Evolutionary conservation across 1,284 basidiomycete genomes (phyloP), one percentile per base, ranked within the genome.

Genomic region (Rhizopogon hawkerae): DNA sequence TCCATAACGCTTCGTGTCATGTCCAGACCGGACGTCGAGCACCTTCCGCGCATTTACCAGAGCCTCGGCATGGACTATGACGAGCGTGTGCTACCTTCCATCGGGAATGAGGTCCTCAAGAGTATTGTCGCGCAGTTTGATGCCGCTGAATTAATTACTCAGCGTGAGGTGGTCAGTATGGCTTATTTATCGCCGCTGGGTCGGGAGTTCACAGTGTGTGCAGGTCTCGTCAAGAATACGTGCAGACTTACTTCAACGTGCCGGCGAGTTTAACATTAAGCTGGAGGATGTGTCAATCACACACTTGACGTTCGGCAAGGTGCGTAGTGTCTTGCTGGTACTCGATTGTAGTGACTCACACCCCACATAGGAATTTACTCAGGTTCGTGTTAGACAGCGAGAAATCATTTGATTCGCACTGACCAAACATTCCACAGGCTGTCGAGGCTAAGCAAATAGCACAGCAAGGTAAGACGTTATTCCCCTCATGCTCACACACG

Each of bases 401-500:
- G 34, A 35, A 31, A 26, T 29, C 11, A 4, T 41, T 8, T 42
- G 13, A 24, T 24, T 24, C 14, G 21, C 13, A 39, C 41, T 50
- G n/a, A 36, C 39, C 8, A 36, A 6, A 35, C 16, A 16, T 35
- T 52, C 35, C 47, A 18, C 43, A 77, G 83, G 96, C 96, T 33
- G 96, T 98, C 13, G 96, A 99, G 73, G 94, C 95, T 53, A 98
- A 98, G 70, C 92, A 95, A 68, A 93, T 95, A 64, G 92, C 92
- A 21, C 92, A 94, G 65, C 92, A 95, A 78, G 89, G 89, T 85
- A 64, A 31, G 51, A 71, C 60, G 37, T 34, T 10, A 38, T 42
- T 31, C 41, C 35, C 23, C 5, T 26, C 29, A 35, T 44, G 18
- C 3, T 31, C 31, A 35, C 42, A 38, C 47, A 34, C n/a, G 14